phyloP scores from a whole-genome alignment of 768 basidiomycete genomes.

The Pulveroboletus sp. region DNA sequence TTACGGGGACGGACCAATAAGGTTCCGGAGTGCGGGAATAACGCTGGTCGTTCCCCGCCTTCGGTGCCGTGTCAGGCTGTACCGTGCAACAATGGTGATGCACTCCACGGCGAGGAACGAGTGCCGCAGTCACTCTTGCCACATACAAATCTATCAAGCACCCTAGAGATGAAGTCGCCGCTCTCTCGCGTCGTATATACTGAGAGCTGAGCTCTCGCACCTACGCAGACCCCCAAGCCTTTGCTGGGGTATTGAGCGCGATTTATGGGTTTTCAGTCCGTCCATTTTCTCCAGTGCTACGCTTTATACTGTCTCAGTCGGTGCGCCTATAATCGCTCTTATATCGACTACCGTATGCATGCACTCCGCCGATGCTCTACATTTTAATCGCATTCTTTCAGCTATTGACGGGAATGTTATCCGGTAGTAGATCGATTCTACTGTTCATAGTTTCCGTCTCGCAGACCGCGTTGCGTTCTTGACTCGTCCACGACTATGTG shows the following conservation, averaged over 20 bases:
- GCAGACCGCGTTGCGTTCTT: neutral
- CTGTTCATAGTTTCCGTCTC: slow-evolving; percentile 11
- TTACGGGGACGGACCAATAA: slow-evolving; percentile 16
- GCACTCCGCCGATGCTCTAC: neutral
- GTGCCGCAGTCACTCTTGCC: neutral
- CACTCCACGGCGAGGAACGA: slow-evolving; percentile 3
- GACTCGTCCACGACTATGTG: too few relatives aligned
- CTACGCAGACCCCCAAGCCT: neutral
- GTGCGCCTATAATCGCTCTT: neutral
- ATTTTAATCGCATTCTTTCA: slow-evolving; percentile 9
- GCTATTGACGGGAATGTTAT: slow-evolving; percentile 5
- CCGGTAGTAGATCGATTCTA: slow-evolving; percentile 32
- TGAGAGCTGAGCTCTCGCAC: slow-evolving; percentile 19
- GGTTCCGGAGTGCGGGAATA: slow-evolving; percentile 1
- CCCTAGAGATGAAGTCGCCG: slow-evolving; percentile 23
- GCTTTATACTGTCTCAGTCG: neutral
- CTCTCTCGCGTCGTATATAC: slow-evolving; percentile 18
- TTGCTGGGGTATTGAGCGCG: neutral
- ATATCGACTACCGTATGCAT: neutral
- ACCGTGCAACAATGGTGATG: neutral
- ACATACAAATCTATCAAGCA: slow-evolving; percentile 10
- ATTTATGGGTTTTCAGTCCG: neutral
- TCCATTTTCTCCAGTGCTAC: neutral
- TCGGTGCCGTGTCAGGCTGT: slow-evolving; percentile 2
- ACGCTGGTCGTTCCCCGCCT: slow-evolving; percentile 10